phyloP scores from a whole-genome alignment of 345 rosid genomes.

The Eucalyptus pauciflora region DNA sequence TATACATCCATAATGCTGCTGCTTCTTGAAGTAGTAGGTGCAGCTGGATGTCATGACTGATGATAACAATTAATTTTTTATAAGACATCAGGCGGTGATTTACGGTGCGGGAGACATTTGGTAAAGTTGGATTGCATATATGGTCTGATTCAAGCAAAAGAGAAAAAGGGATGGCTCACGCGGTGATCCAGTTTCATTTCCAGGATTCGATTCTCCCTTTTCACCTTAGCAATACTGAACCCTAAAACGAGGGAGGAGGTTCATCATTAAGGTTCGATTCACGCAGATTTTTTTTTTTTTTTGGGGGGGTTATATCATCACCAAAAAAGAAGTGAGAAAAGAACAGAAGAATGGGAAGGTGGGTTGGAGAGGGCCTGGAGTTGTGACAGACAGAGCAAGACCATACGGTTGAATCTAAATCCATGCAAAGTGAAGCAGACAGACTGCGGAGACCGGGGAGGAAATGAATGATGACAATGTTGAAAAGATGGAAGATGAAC shows the following conservation, averaged over 20 bases:
- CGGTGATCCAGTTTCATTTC: neutral
- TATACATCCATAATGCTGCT: neutral
- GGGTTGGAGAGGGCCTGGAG: neutral
- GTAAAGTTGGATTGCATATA: neutral
- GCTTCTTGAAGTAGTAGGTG: neutral
- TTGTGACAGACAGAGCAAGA: neutral
- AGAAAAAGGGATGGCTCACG: neutral
- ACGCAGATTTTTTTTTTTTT: neutral
- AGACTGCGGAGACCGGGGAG: neutral
- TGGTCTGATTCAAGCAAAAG: neutral
- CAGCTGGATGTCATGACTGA: neutral
- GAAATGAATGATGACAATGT: neutral
- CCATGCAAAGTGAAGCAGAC: neutral
- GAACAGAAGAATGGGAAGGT: neutral
- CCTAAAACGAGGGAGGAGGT: neutral
- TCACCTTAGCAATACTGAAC: neutral
- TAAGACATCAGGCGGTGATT: neutral
- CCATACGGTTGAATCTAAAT: neutral
- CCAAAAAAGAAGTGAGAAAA: neutral
- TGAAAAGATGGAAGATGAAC: neutral
- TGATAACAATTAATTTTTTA: neutral
- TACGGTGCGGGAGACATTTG: neutral
- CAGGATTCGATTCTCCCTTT: neutral
- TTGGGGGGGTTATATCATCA: neutral
- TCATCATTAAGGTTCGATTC: neutral